Conservation (phyloP, 495 filamentous ascomycete species). For the Hypoxylon trugodes region DNA sequence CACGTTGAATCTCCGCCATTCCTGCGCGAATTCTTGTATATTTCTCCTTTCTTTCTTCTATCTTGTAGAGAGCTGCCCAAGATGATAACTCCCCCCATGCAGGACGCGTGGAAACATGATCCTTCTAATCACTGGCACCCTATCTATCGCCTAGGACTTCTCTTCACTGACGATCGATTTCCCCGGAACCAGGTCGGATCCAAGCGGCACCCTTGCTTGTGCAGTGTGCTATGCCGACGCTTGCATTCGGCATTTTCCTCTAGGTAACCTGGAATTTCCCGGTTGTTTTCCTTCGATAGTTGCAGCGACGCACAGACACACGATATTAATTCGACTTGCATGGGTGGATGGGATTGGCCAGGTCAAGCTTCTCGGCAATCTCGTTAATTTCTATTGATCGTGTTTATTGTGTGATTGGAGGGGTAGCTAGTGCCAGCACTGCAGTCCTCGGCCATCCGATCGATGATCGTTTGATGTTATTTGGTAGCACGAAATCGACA, state of each 20-base stretch:
- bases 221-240: slow-evolving; percentile 17
- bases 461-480: slow-evolving; percentile 13
- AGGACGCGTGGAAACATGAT: no score
- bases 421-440: slow-evolving; percentile 11
- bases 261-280: slow-evolving; percentile 20
- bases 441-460: slow-evolving; percentile 11
- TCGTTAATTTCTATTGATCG: background rate
- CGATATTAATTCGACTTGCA: slow-evolving; percentile 1
- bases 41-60: no score
- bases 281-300: slow-evolving; percentile 16
- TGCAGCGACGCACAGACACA: background rate
- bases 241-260: slow-evolving; percentile 15
- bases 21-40: no score
- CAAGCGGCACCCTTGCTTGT: slow-evolving; percentile 14
- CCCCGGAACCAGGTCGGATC: slow-evolving; percentile 18
- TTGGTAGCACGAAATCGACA: no score
- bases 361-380: slow-evolving; percentile 17
- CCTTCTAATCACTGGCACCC: no score
- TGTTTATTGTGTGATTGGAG: slow-evolving; percentile 10
- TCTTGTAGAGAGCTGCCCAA: no score
- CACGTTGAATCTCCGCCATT: no score
- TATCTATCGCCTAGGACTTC: no score
- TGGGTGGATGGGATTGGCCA: slow-evolving; percentile 16
- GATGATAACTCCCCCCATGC: no score
- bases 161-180: no score